Conservation (phyloP, 2,329 filamentous ascomycete genomes). For the Periconia sp. region DNA sequence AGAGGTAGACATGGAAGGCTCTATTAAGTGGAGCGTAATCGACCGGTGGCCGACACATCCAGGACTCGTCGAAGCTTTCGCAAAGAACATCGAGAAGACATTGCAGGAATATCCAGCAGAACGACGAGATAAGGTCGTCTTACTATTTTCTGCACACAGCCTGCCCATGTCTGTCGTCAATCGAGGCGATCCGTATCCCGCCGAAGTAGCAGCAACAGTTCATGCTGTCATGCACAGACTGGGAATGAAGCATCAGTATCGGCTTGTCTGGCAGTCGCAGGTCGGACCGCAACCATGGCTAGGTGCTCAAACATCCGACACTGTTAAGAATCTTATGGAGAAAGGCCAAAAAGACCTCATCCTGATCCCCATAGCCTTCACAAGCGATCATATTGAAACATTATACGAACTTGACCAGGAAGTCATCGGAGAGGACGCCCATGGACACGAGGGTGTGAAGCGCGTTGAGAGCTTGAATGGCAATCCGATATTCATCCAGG, state of each 20-base stretch:
- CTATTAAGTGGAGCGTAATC: slow-evolving; percentile 95
- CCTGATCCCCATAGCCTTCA: slow-evolving; percentile 95
- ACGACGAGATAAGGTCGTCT: slow-evolving; percentile 76
- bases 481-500: slow-evolving; percentile 86
- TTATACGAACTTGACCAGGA: slow-evolving; percentile 93
- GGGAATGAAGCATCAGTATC: slow-evolving; percentile 86
- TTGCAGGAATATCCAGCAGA: slow-evolving; percentile 84
- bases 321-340: slow-evolving; percentile 85
- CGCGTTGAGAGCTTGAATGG: slow-evolving; percentile 92
- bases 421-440: slow-evolving; percentile 82
- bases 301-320: slow-evolving; percentile 88
- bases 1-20: slow-evolving; percentile 63
- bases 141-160: slow-evolving; percentile 95
- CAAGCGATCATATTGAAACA: slow-evolving; percentile 98
- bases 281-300: slow-evolving; percentile 96
- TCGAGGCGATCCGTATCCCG: slow-evolving; percentile 92
- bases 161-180: slow-evolving; percentile 98
- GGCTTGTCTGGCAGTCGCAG: slow-evolving; percentile 97
- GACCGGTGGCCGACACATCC: slow-evolving; percentile 95
- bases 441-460: slow-evolving; percentile 67
- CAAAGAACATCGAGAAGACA: slow-evolving; percentile 87
- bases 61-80: slow-evolving; percentile 90
- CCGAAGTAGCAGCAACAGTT: slow-evolving; percentile 94
- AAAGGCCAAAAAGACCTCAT: slow-evolving; percentile 92
- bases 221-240: slow-evolving; percentile 95